A percentile compares a stretch with the other conserved stretches of the same genome.
Evolutionary conservation across 371 early-diverging fungal species (phyloP).

Genomic region (Mucor circinelloides): DNA sequence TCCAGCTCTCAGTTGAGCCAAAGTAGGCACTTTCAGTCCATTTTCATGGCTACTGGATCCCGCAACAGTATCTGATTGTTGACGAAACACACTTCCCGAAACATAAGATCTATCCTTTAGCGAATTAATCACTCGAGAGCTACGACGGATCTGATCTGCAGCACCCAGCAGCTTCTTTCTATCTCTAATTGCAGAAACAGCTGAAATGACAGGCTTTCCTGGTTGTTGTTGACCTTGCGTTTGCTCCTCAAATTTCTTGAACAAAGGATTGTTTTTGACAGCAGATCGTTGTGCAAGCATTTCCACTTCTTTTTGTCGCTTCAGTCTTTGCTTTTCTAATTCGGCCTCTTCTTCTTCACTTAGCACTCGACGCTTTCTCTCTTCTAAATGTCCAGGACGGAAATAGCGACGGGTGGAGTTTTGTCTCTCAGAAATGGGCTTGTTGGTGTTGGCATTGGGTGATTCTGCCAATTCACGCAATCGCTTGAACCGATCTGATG

Average conservation of each 20-base stretch:
- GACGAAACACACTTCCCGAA: constrained; percentile 31
- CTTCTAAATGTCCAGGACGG: constrained; percentile 39
- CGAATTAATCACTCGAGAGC: constrained; percentile 27
- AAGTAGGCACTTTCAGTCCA: constrained; percentile 5
- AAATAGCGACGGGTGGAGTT: constrained; percentile 37
- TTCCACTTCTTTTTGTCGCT: constrained; percentile 31
- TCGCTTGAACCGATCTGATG: constrained; percentile 32
- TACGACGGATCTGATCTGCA: constrained; percentile 23
- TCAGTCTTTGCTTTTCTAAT: constrained; percentile 21
- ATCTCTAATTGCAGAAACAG: constrained; percentile 12
- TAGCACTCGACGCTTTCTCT: constrained; percentile 28
- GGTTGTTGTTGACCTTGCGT: not conserved
- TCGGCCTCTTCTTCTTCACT: constrained; percentile 39
- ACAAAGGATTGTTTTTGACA: constrained; percentile 37
- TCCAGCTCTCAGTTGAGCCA: constrained; percentile 14
- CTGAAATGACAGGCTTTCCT: not conserved
- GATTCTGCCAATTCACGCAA: constrained; percentile 35
- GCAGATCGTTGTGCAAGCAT: constrained; percentile 33
- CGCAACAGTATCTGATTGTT: not conserved
- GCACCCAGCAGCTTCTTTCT: constrained; percentile 11
- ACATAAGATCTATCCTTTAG: constrained; percentile 31
- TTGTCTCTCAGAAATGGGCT: constrained; percentile 23
- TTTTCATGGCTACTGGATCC: not conserved
- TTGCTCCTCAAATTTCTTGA: constrained; percentile 35
- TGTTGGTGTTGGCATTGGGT: constrained; percentile 10